Evolutionary conservation across 1,284 basidiomycete genomes (phyloP).

Genomic region (Kwoniella shivajii): DNA sequence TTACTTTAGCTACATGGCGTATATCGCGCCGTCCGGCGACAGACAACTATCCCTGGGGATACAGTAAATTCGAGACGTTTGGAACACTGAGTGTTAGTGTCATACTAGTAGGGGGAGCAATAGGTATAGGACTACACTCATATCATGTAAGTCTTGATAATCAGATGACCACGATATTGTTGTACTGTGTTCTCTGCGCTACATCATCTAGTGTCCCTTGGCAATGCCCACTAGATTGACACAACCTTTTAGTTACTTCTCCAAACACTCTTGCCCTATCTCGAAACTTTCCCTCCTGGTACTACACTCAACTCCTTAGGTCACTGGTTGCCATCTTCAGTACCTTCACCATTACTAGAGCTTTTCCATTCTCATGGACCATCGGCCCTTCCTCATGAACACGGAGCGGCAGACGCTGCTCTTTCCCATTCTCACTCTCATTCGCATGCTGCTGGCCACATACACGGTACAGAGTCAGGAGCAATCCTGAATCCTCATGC

Average conservation of each 20-base stretch:
- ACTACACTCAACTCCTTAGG: slow-evolving; percentile 40
- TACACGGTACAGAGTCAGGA: slow-evolving; percentile 24
- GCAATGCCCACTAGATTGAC: no score
- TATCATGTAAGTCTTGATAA: slow-evolving; percentile 65
- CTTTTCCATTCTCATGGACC: slow-evolving; percentile 53
- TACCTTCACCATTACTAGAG: slow-evolving; percentile 53
- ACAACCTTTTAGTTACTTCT: slow-evolving; percentile 38
- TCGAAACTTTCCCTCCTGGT: slow-evolving; percentile 51
- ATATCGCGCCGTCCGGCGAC: slow-evolving; percentile 79
- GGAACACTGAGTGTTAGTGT: slow-evolving; percentile 83
- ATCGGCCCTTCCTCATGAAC: slow-evolving; percentile 58
- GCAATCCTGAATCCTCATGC: slow-evolving; percentile 84
- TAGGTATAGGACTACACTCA: slow-evolving; percentile 92
- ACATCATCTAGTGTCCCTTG: no score
- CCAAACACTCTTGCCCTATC: slow-evolving; percentile 53
- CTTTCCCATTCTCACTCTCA: slow-evolving; percentile 12
- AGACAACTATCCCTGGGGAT: slow-evolving; percentile 63
- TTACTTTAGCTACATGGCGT: slow-evolving; percentile 89
- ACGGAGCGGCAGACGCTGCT: slow-evolving; percentile 13
- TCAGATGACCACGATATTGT: no score
- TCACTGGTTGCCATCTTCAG: slow-evolving; percentile 43
- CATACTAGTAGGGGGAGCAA: slow-evolving; percentile 76
- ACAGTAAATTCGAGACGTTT: slow-evolving; percentile 91
- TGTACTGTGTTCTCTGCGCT: no score
- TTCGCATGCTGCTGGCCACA: slow-evolving; percentile 34